Evolutionary conservation across 2,329 filamentous ascomycete species (phyloP).

Genomic region (Trichoderma oligosporum): DNA sequence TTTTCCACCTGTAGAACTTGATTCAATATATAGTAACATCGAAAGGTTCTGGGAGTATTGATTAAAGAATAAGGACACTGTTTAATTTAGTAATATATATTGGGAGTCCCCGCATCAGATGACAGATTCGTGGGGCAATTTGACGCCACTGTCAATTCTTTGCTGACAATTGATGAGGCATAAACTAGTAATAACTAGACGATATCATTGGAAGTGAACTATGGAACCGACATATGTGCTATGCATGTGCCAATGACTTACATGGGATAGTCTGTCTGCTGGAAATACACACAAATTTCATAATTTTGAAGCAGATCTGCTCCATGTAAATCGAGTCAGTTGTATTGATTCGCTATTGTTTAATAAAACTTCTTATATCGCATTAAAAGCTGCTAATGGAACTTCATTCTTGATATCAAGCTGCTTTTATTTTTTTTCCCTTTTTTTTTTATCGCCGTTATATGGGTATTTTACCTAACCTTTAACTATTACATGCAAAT

Average conservation of each 20-base stretch:
- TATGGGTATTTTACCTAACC: constrained; percentile 10
- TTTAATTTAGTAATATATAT: background rate
- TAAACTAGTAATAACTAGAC: too few species aligned
- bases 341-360: too few species aligned
- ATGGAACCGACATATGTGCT: background rate
- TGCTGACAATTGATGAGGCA: background rate
- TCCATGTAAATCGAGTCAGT: too few species aligned
- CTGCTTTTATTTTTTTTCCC: background rate
- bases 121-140: background rate
- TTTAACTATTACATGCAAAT: constrained; percentile 5
- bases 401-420: too few species aligned
- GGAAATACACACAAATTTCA: too few species aligned
- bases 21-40: background rate
- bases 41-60: background rate
- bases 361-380: too few species aligned
- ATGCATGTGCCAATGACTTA: background rate
- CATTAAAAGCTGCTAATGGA: too few species aligned
- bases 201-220: background rate
- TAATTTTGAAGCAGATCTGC: too few species aligned
- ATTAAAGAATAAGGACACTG: background rate
- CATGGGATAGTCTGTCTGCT: background rate
- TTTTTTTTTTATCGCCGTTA: background rate
- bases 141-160: background rate
- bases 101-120: constrained; percentile 1
- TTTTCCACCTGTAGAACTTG: background rate